A percentile compares a stretch with the other conserved stretches of the same genome.
Conservation (phyloP, 2,329 filamentous ascomycete species). For the Fusarium fujikuroi region DNA sequence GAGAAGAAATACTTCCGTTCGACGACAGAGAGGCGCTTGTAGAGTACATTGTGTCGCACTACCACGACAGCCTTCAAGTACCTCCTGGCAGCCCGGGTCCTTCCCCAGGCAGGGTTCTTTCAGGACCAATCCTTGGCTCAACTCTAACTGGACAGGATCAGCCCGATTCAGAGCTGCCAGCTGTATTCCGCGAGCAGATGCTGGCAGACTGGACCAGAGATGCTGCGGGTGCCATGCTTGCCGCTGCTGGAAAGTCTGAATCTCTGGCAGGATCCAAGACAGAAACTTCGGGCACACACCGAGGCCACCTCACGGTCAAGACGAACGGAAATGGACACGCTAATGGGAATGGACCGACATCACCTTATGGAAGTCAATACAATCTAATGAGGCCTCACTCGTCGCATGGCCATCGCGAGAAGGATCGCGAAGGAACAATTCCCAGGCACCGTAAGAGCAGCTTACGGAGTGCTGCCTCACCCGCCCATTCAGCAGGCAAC, state of each 20-base stretch:
- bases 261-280: constrained; percentile 81
- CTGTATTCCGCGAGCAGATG: constrained; percentile 78
- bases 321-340: constrained; percentile 46
- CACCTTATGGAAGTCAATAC: constrained; percentile 61
- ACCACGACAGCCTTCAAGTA: constrained; percentile 70
- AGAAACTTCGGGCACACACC: constrained; percentile 65
- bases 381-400: constrained; percentile 62
- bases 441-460: constrained; percentile 64
- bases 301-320: constrained; percentile 69
- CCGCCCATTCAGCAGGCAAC: constrained; percentile 55
- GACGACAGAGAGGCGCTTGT: constrained; percentile 78
- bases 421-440: constrained; percentile 46
- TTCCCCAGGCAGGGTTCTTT: constrained; percentile 74
- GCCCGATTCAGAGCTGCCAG: constrained; percentile 68
- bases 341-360: constrained; percentile 52
- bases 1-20: constrained; percentile 77
- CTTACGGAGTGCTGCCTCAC: constrained; percentile 62
- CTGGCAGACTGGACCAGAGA: constrained; percentile 84
- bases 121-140: constrained; percentile 69
- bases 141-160: constrained; percentile 54
- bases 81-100: constrained; percentile 75
- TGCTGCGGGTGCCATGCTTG: constrained; percentile 72
- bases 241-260: constrained; percentile 75
- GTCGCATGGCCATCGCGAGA: constrained; percentile 51
- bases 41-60: constrained; percentile 77